Evolutionary conservation across 2,329 filamentous ascomycete genomes (phyloP).

Genomic region (Incumbomyces delicatus): DNA sequence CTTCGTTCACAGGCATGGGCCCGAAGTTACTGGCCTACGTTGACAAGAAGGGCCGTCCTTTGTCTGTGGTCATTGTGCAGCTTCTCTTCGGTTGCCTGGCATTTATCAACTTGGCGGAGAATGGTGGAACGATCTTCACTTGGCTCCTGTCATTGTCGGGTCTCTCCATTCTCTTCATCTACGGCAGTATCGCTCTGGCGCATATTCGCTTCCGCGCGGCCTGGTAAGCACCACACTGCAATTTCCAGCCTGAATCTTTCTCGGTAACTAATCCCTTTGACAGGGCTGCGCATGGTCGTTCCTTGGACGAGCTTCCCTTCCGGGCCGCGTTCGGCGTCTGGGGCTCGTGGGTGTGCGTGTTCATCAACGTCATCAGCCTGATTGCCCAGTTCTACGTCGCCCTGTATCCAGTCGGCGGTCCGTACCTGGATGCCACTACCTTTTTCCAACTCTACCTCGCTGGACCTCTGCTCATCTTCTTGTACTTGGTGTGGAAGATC

Average conservation of each 20-base stretch:
- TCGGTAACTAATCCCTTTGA: too few relatives aligned
- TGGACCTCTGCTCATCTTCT: slow-evolving; percentile 46
- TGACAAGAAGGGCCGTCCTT: slow-evolving; percentile 35
- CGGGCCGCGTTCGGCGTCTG: slow-evolving; percentile 64
- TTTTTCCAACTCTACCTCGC: slow-evolving; percentile 61
- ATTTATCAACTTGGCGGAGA: slow-evolving; percentile 43
- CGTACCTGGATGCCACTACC: slow-evolving; percentile 42
- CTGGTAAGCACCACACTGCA: too few relatives aligned
- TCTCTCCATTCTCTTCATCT: slow-evolving; percentile 55
- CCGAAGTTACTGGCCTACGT: slow-evolving; percentile 36
- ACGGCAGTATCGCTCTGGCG: slow-evolving; percentile 54
- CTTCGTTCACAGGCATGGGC: slow-evolving; percentile 35
- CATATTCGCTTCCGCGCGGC: slow-evolving; percentile 84
- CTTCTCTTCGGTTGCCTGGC: slow-evolving; percentile 32
- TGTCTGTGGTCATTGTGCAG: slow-evolving; percentile 29
- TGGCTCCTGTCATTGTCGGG: slow-evolving; percentile 57
- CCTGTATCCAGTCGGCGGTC: slow-evolving; percentile 57
- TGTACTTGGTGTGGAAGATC: slow-evolving; percentile 43
- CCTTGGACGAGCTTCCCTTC: slow-evolving; percentile 71
- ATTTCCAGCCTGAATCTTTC: too few relatives aligned
- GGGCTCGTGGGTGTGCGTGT: slow-evolving; percentile 71
- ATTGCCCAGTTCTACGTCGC: slow-evolving; percentile 83
- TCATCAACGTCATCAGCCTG: slow-evolving; percentile 66
- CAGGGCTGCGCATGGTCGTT: slow-evolving; percentile 54
- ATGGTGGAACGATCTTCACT: slow-evolving; percentile 45